These are phyloP conservation scores for Yamadazyma akitaensis DNA, from an alignment of 805 yeast species.

Conservation along the genomic window DNA sequence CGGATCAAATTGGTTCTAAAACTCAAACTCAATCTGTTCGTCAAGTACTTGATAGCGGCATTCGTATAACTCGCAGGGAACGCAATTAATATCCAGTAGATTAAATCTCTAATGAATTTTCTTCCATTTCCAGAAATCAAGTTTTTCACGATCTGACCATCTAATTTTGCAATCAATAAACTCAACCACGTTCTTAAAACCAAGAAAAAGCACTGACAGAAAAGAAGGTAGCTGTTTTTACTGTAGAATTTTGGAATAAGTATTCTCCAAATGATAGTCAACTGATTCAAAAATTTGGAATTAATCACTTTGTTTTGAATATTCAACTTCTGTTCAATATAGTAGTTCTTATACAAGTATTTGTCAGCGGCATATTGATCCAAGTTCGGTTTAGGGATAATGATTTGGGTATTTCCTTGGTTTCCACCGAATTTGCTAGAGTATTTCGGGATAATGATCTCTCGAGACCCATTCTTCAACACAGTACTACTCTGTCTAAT, in stretches of 20 bases:
- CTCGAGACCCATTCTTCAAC: constrained; percentile 45
- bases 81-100: constrained; percentile 86
- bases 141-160: constrained; percentile 89
- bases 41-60: constrained; percentile 80
- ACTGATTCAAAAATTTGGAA: constrained; percentile 68
- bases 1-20: constrained; percentile 82
- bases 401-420: constrained; percentile 33
- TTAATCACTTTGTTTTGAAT: constrained; percentile 38
- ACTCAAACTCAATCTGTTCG: constrained; percentile 71
- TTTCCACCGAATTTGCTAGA: constrained; percentile 25
- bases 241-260: constrained; percentile 70
- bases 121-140: constrained; percentile 77
- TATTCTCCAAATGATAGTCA: constrained; percentile 73
- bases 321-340: constrained; percentile 29
- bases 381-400: constrained; percentile 44
- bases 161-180: constrained; percentile 79
- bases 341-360: constrained; percentile 47
- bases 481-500: constrained; percentile 42
- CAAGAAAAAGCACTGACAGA: constrained; percentile 70
- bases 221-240: constrained; percentile 61
- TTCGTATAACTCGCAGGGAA: constrained; percentile 92
- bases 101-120: constrained; percentile 71
- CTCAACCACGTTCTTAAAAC: constrained; percentile 85
- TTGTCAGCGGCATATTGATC: constrained; percentile 57
- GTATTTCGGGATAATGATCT: constrained; percentile 43